Conservation (phyloP, 176 grass and related monocot species). For the Zea luxurians region DNA sequence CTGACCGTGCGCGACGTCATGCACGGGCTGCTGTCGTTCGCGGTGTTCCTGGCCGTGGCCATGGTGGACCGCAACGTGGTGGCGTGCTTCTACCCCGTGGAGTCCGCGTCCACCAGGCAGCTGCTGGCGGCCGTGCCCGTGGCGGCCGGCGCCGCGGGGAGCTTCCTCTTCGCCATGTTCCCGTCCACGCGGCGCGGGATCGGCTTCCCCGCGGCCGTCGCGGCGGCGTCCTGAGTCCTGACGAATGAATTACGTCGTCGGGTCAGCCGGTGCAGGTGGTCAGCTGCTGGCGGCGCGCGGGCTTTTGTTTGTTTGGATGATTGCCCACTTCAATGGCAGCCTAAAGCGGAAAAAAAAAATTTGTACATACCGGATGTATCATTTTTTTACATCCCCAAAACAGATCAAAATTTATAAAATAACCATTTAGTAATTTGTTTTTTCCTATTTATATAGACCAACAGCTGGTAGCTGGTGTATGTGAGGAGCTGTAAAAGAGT, state of each 20-base stretch:
- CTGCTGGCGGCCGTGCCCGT: slow-evolving; percentile 48
- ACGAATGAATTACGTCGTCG: not conserved
- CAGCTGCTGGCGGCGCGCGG: not conserved
- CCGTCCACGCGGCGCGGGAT: slow-evolving; percentile 56
- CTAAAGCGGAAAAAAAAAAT: too few species aligned
- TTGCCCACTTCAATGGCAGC: not conserved
- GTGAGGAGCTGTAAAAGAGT: too few species aligned
- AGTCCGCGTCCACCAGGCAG: slow-evolving; percentile 34
- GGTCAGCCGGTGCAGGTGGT: not conserved
- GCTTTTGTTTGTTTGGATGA: not conserved
- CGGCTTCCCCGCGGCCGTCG: slow-evolving; percentile 42
- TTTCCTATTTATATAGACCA: too few species aligned
- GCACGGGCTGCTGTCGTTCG: slow-evolving; percentile 51
- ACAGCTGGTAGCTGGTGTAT: too few species aligned
- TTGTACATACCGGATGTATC: too few species aligned
- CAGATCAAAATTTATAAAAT: too few species aligned
- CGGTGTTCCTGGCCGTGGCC: slow-evolving; percentile 61
- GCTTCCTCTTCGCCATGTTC: slow-evolving; percentile 59
- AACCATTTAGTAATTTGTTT: too few species aligned
- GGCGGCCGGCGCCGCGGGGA: slow-evolving; percentile 42
- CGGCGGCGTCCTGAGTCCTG: not conserved
- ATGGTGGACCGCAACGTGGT: slow-evolving; percentile 57
- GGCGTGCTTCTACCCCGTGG: slow-evolving; percentile 62
- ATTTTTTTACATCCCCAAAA: too few species aligned
- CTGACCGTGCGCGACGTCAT: slow-evolving; percentile 38